Conservation (phyloP, 345 rosid species). For the Eucalyptus camaldulensis region DNA sequence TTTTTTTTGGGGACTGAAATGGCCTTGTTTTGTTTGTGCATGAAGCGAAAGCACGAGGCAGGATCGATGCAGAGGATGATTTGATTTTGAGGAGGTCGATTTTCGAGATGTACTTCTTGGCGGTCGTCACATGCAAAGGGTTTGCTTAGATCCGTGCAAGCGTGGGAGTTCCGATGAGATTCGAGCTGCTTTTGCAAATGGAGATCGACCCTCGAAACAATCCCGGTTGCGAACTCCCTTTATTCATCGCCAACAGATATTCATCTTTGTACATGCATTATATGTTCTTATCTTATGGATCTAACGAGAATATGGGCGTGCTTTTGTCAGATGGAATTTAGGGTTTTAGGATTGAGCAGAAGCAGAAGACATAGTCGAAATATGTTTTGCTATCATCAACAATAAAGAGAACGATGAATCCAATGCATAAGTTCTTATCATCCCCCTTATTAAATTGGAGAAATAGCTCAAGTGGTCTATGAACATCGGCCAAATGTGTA, state of each 20-base stretch:
- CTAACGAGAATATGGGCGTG: neutral
- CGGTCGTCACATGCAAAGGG: neutral
- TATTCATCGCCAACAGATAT: neutral
- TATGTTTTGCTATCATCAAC: neutral
- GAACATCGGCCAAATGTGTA: no score
- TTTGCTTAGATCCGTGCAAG: neutral
- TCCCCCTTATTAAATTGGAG: neutral
- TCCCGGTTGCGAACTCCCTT: neutral
- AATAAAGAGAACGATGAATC: neutral
- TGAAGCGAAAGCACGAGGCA: neutral
- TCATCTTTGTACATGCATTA: neutral
- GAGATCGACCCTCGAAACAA: neutral
- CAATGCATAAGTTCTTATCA: neutral
- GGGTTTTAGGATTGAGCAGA: neutral
- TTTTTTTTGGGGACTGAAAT: neutral
- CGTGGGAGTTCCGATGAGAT: neutral
- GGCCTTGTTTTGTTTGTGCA: neutral
- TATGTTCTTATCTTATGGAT: neutral
- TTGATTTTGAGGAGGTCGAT: neutral
- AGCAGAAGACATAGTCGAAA: neutral
- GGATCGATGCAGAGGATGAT: neutral
- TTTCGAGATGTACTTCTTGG: neutral
- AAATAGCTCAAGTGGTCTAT: neutral
- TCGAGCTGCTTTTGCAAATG: neutral
- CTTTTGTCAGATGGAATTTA: neutral